Base-by-base conservation (phyloP, 2,329 filamentous ascomycete species). In the Hysterium pulicare region DNA sequence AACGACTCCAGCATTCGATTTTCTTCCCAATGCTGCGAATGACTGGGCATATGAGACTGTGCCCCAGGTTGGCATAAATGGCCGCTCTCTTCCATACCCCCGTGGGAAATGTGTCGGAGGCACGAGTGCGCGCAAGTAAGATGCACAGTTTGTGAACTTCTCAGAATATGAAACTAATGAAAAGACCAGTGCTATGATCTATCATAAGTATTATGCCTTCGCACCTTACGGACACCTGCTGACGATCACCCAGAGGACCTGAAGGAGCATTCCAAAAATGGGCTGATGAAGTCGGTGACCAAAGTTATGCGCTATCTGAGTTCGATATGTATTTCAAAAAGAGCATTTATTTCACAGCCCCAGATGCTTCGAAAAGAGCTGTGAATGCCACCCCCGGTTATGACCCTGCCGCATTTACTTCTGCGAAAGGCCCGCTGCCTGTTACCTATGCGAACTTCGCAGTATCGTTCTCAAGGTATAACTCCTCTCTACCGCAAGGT, bases 221-320 rank as follows among this genome's bases (percentile, higher is more conserved):
- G n/a, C n/a, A n/a, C n/a, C n/a, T n/a, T n/a, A n/a, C n/a, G n/a
- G n/a, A n/a, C n/a, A n/a, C n/a, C 51, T n/a, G n/a, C n/a, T n/a
- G n/a, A n/a, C n/a, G n/a, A n/a, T n/a, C n/a, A n/a, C n/a, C 9
- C 30, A 40, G 38, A 34, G 38, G 38, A 5, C 21, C 38, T 11
- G 22, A 20, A 23, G 38, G 38, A 7, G 28, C 28, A 8, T 40
- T 42, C 5, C 45, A 54, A 34, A 38, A 36, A 21, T 59, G 53
- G 55, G 53, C 46, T 1, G 43, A 57, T 19, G n/a, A 16, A 10
- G 50, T 55, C 3, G 54, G 47, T 7, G 57, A 59, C 33, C 39
- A 54, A 1, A 44, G 38, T 7, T 60, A 49, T 37, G 41, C 45
- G 1, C 55, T 39, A 35, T 47, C 51, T 4, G 44, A 47, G 11